Evolutionary conservation across 495 filamentous ascomycete species (phyloP).

Genomic region (Lophiostoma macrostomum): DNA sequence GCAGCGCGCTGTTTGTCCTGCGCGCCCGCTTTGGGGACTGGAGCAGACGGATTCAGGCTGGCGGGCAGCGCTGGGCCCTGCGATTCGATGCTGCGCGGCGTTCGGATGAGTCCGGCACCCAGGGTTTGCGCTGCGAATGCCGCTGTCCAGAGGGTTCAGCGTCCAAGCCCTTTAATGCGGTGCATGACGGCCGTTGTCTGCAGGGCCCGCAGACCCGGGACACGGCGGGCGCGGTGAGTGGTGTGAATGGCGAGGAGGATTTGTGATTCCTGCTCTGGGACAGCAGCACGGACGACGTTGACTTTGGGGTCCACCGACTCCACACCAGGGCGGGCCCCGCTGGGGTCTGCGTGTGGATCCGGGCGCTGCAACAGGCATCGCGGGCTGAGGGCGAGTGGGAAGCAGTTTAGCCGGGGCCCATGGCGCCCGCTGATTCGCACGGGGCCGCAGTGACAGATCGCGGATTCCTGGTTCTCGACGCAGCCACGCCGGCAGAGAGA

Average conservation of each 20-base stretch:
- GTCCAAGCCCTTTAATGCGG: slow-evolving; percentile 2
- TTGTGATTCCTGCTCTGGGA: slow-evolving; percentile 1
- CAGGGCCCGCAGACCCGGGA: slow-evolving; percentile 25
- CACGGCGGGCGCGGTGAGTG: slow-evolving; percentile 17
- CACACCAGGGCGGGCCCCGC: not conserved
- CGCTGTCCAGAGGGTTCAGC: slow-evolving; percentile 1
- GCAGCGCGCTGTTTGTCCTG: not conserved
- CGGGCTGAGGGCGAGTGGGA: not conserved
- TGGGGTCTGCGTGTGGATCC: slow-evolving; percentile 9
- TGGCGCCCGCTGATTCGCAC: slow-evolving; percentile 12
- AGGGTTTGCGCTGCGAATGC: slow-evolving; percentile 23
- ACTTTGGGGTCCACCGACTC: not conserved
- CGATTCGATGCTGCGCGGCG: not conserved
- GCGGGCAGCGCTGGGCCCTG: not conserved
- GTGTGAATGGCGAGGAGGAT: slow-evolving; percentile 14
- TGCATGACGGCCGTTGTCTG: slow-evolving; percentile 27
- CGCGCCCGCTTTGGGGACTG: not conserved
- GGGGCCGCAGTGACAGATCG: slow-evolving; percentile 12
- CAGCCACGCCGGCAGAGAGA: no score
- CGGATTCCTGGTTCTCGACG: slow-evolving; percentile 21
- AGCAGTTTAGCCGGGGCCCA: slow-evolving; percentile 21
- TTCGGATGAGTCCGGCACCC: slow-evolving; percentile 23
- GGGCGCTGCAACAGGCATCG: not conserved
- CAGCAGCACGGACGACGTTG: slow-evolving; percentile 16
- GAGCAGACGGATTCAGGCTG: no score